phyloP scores from a whole-genome alignment of 2,329 filamentous ascomycete species.

The Botryotinia calthae region DNA sequence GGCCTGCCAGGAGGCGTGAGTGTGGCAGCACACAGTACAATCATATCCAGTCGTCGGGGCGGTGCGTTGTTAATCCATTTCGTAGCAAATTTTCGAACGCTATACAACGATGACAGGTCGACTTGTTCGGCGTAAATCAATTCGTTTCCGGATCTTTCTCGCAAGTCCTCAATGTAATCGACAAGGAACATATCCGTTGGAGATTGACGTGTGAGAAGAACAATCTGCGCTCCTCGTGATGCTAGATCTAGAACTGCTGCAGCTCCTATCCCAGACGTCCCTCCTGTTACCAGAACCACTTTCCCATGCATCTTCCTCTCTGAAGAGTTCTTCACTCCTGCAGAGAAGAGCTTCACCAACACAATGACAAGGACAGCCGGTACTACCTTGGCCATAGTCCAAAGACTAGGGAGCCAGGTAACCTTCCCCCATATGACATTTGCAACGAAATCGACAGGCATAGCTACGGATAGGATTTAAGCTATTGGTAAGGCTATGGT shows the following conservation, averaged over 20 bases:
- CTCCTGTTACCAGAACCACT: slow-evolving; percentile 88
- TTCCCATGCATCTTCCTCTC: slow-evolving; percentile 90
- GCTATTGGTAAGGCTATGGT: neutral
- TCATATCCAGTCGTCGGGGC: slow-evolving; percentile 82
- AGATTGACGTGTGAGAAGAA: slow-evolving; percentile 81
- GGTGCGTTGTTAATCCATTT: slow-evolving; percentile 98
- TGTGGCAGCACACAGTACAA: slow-evolving; percentile 82
- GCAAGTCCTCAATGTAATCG: slow-evolving; percentile 88
- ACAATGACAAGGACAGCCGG: slow-evolving; percentile 52
- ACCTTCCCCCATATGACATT: slow-evolving; percentile 31
- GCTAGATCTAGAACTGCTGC: slow-evolving; percentile 73
- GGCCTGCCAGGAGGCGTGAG: slow-evolving; percentile 66
- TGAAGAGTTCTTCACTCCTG: slow-evolving; percentile 69
- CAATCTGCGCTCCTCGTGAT: slow-evolving; percentile 78
- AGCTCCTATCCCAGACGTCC: slow-evolving; percentile 89
- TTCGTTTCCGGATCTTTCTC: slow-evolving; percentile 72
- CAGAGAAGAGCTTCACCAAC: slow-evolving; percentile 71
- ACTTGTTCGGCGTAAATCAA: slow-evolving; percentile 95
- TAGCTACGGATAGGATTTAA: slow-evolving; percentile 21
- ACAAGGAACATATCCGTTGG: slow-evolving; percentile 83
- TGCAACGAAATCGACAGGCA: slow-evolving; percentile 38
- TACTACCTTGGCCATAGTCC: slow-evolving; percentile 53
- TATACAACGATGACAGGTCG: slow-evolving; percentile 83
- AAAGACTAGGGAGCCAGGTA: slow-evolving; percentile 29
- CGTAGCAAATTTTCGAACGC: slow-evolving; percentile 88